Base-by-base conservation (phyloP, 148 eudicot species). In the Fagopyrum esculentum region DNA sequence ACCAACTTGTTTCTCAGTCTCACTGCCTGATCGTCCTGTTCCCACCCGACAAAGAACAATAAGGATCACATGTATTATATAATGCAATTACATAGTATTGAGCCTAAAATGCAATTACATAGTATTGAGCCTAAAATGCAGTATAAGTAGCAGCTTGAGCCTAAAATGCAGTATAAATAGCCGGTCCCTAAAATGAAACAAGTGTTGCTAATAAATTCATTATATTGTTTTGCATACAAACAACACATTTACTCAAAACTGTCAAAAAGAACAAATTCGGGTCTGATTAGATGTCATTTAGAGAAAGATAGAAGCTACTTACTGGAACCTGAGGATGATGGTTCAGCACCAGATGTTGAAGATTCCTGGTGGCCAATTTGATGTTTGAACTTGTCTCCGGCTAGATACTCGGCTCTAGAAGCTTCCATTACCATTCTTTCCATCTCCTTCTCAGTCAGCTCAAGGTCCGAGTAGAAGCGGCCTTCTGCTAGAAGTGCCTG, bases 341-440 rank as follows among this genome's bases (percentile, higher is more conserved):
- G 93, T 85, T 96, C 99, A 75, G 99, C 99, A 69, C 80, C 82
- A 54, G 99, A 96, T 77, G 93, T 87, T 6, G 98, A 92, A 76
- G 98, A 87, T 74, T 86, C 97, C 73, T 81, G 80, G 55, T 16
- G 82, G 75, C 85, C 84, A 69, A 84, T 76, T 77, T 87, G 96
- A 46, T 84, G 88, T 83, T 87, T 90, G 71, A 90, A 90, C 81
- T 80, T 87, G 85, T 90, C 90, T 70, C 81, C 81, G 45, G 96
- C 81, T 47, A 92, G 79, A 81, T 92, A 96, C 71, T 96, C 99
- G 51, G 91, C 91, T 47, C 99, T 85, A 46, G 99, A 96, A 80
- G 92, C 98, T 79, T 92, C 98, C 97, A 96, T 87, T 74, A 96
- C 97, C 99, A 92, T 96, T 22, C 93, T 91, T 63, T 96, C 99